Conservation (phyloP, 169 alveolate genomes). For the Perkinsus marinus region DNA sequence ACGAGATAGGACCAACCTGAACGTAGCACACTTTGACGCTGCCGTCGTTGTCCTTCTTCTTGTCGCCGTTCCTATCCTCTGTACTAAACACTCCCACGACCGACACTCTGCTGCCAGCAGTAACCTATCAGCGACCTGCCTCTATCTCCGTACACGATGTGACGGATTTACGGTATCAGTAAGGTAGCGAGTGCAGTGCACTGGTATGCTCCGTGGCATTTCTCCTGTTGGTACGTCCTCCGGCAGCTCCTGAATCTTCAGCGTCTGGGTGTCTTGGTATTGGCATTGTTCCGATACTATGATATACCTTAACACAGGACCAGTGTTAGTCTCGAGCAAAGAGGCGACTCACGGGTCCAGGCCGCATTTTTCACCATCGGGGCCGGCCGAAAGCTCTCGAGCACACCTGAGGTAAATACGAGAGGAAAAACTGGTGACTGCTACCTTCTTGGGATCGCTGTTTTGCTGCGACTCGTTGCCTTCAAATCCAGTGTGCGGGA, state of each 20-base stretch:
- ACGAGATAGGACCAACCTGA: not conserved
- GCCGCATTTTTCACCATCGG: not conserved
- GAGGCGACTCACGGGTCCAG: not conserved
- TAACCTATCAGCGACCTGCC: not conserved
- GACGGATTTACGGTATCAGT: slow-evolving; percentile 1
- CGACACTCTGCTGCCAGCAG: not conserved
- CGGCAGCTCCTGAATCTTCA: slow-evolving; percentile 95
- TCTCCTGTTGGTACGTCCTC: slow-evolving; percentile 93
- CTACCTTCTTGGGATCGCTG: not conserved
- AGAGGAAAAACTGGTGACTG: not conserved
- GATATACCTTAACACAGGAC: slow-evolving; percentile 45
- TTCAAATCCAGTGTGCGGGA: not conserved
- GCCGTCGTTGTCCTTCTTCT: not conserved
- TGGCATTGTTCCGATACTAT: slow-evolving; percentile 84
- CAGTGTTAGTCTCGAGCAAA: not conserved
- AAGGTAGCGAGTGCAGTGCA: slow-evolving; percentile 22
- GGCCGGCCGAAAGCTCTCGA: not conserved
- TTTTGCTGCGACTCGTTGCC: not conserved
- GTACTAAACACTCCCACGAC: not conserved
- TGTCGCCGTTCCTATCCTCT: not conserved
- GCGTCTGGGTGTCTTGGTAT: slow-evolving; percentile 83
- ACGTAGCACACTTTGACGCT: not conserved
- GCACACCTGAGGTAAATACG: not conserved
- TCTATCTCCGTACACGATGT: not conserved
- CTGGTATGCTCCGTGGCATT: slow-evolving; percentile 60